phyloP scores from a whole-genome alignment of 2,329 filamentous ascomycete species.

The Penicillium sp. region DNA sequence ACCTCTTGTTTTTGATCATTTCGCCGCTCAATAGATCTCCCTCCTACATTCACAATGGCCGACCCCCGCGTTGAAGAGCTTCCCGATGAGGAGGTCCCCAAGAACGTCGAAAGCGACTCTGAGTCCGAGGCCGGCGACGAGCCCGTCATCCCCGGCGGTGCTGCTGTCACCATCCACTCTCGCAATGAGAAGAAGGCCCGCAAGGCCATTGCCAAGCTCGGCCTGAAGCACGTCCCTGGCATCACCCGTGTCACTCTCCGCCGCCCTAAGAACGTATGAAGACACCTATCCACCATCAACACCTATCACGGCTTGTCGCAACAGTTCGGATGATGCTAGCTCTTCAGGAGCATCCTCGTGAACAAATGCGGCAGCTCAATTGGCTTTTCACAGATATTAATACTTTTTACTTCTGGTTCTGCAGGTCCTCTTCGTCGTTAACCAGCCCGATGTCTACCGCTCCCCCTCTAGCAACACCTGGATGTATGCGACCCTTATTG shows the following conservation, averaged over 20 bases:
- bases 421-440: conserved; percentile 99
- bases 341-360: not conserved
- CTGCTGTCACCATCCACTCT: conserved; percentile 89
- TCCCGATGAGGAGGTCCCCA: conserved; percentile 81
- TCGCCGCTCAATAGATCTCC: conserved; percentile 28
- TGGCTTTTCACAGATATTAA: conserved; percentile 7
- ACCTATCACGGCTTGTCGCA: not conserved
- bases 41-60: conserved; percentile 69
- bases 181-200: conserved; percentile 99
- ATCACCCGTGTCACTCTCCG: conserved; percentile 98
- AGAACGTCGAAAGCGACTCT: conserved; percentile 70
- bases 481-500: conserved; percentile 70
- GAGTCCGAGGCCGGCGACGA: conserved; percentile 59
- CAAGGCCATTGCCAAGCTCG: conserved; percentile 98
- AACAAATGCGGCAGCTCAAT: not conserved
- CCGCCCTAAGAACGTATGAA: conserved; percentile 96
- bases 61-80: conserved; percentile 98
- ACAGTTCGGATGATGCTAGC: not conserved
- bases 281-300: conserved; percentile 13
- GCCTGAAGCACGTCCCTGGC: conserved; percentile 91
- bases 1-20: not conserved
- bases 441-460: conserved; percentile 99
- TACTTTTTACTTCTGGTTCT: conserved; percentile 23
- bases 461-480: conserved; percentile 99
- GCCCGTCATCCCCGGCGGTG: conserved; percentile 76